phyloP scores from a whole-genome alignment of 257 asterid genomes.

The Solanum sitiens region DNA sequence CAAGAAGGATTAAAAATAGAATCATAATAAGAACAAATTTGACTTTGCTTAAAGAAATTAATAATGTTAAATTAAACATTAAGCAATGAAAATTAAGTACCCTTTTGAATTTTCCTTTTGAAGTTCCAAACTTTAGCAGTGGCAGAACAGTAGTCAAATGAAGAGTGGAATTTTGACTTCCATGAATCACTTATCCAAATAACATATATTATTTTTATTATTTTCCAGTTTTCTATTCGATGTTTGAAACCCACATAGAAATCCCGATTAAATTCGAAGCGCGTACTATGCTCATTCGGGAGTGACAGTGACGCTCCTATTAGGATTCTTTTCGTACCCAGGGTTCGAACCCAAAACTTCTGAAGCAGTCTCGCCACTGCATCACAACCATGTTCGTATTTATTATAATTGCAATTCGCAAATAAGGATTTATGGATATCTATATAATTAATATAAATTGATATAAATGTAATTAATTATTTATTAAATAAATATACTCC shows the following conservation, averaged over 20 bases:
- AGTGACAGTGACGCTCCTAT: no score
- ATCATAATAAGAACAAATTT: neutral
- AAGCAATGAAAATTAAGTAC: neutral
- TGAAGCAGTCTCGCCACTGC: no score
- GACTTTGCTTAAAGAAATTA: neutral
- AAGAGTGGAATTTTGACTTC: neutral
- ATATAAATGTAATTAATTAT: no score
- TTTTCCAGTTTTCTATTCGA: fast-evolving
- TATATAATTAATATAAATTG: no score
- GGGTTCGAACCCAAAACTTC: no score
- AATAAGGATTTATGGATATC: no score
- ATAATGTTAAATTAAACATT: neutral
- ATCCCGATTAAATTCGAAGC: fast-evolving
- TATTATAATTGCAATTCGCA: no score
- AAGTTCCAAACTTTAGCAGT: neutral
- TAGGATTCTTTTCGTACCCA: no score
- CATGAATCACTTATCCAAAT: neutral
- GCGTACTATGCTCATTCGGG: fast-evolving
- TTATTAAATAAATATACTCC: no score
- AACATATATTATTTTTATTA: no score
- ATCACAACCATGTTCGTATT: no score
- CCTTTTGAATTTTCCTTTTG: neutral
- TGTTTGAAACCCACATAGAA: fast-evolving
- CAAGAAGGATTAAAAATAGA: neutral
- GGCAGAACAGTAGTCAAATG: neutral